A percentile compares a stretch with the other conserved stretches of the same genome.
Evolutionary conservation across 1,284 basidiomycete genomes (phyloP).

Genomic region (Trametes polyzona): DNA sequence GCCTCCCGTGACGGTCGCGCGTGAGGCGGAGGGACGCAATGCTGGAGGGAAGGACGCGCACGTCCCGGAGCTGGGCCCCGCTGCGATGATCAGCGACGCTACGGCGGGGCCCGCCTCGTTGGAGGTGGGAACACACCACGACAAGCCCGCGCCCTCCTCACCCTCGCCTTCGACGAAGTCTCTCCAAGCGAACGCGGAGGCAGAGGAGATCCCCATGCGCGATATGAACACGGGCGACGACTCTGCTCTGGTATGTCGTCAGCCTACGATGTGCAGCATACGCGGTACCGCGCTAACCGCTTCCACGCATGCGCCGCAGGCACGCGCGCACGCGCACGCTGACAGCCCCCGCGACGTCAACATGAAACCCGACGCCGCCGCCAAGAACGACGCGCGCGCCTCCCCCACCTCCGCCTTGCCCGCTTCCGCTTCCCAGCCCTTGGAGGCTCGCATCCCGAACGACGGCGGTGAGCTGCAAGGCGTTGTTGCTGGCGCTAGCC

Average conservation of each 20-base stretch:
- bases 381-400: background rate
- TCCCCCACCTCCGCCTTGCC: too few species aligned
- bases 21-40: background rate
- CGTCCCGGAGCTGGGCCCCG: constrained; percentile 18
- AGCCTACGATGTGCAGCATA: too few species aligned
- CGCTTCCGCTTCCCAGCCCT: background rate
- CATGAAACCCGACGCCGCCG: constrained; percentile 8
- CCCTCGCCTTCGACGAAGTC: background rate
- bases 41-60: background rate
- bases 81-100: constrained; percentile 20
- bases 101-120: constrained; percentile 6
- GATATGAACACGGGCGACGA: background rate
- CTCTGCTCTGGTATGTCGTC: too few species aligned
- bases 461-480: too few species aligned
- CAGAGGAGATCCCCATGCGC: background rate
- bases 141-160: background rate
- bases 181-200: too few species aligned
- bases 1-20: background rate
- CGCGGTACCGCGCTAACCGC: background rate
- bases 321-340: background rate
- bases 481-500: background rate
- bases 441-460: too few species aligned
- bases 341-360: constrained; percentile 8
- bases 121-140: background rate
- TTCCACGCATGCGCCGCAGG: background rate